Conservation (phyloP, 805 yeast species). For the Saccharomycopsis malanga region DNA sequence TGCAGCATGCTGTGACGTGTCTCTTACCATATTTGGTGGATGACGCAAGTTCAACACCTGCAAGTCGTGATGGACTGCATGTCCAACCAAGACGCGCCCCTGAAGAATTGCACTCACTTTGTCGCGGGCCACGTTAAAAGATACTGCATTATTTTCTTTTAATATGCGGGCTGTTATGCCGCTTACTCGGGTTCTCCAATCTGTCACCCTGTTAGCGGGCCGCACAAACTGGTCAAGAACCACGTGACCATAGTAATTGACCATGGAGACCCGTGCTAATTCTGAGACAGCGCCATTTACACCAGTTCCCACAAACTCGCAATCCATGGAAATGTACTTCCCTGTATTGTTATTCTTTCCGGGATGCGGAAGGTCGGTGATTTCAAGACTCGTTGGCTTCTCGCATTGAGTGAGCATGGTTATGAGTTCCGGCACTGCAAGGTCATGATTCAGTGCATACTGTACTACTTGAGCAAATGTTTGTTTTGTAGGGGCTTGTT, state of each 20-base stretch:
- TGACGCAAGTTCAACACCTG: constrained; percentile 60
- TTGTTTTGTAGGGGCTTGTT: background rate
- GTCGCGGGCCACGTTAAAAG: constrained; percentile 60
- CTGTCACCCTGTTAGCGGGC: constrained; percentile 71
- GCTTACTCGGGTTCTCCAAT: constrained; percentile 91
- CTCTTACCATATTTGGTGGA: constrained; percentile 58
- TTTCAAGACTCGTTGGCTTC: too few relatives aligned
- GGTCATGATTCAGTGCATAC: background rate
- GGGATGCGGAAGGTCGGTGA: background rate
- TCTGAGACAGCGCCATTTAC: constrained; percentile 62
- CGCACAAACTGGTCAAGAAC: constrained; percentile 68
- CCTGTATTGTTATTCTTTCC: constrained; percentile 38
- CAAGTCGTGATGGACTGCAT: constrained; percentile 75
- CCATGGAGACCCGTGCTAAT: constrained; percentile 81
- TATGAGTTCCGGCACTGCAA: background rate
- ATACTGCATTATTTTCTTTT: constrained; percentile 46
- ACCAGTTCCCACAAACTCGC: constrained; percentile 93
- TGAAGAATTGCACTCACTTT: constrained; percentile 46
- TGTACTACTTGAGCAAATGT: background rate
- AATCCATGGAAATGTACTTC: constrained; percentile 74
- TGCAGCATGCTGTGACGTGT: constrained; percentile 59
- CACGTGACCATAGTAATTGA: constrained; percentile 70
- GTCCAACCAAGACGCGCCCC: constrained; percentile 67
- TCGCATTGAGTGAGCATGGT: background rate
- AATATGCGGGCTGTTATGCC: constrained; percentile 72